phyloP scores from a whole-genome alignment of 192 early-diverging fungal genomes.

The Coemansia sp. region DNA sequence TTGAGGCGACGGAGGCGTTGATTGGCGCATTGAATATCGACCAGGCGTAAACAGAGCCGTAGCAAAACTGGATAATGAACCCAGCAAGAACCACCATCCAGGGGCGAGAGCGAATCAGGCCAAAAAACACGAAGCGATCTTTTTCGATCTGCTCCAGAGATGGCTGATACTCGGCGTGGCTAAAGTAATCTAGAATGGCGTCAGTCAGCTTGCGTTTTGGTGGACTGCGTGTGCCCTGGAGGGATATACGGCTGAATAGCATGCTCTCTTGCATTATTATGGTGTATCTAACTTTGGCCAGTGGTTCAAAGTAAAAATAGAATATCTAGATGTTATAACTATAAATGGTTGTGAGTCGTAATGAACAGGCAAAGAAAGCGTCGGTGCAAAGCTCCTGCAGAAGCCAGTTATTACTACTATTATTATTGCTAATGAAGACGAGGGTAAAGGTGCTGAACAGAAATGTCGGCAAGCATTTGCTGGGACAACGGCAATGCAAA shows the following conservation, averaged over 20 bases:
- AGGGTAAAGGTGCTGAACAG: too few species aligned
- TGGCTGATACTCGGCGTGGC: slow-evolving; percentile 48
- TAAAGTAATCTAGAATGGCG: slow-evolving; percentile 41
- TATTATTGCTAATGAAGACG: too few species aligned
- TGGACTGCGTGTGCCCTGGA: slow-evolving; percentile 22
- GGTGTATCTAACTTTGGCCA: neutral
- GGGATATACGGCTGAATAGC: slow-evolving; percentile 41
- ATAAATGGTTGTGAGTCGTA: too few species aligned
- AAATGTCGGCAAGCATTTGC: too few species aligned
- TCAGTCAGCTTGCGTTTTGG: slow-evolving; percentile 16
- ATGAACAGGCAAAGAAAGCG: too few species aligned
- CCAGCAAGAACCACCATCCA: slow-evolving; percentile 64
- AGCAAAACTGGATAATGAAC: slow-evolving; percentile 63
- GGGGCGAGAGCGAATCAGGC: slow-evolving; percentile 55
- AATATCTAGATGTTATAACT: neutral
- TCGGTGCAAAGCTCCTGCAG: too few species aligned
- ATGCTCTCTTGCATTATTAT: slow-evolving; percentile 21
- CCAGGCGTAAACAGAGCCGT: slow-evolving; percentile 68
- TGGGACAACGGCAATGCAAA: too few species aligned
- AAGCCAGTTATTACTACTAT: too few species aligned
- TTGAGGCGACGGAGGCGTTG: slow-evolving; percentile 46
- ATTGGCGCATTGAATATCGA: slow-evolving; percentile 65
- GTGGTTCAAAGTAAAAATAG: neutral
- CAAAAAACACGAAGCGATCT: slow-evolving; percentile 48
- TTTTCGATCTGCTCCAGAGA: slow-evolving; percentile 32